These are phyloP conservation scores for Colletotrichum destructivum DNA, from an alignment of 2,329 filamentous ascomycete genomes.

Conservation along the genomic window DNA sequence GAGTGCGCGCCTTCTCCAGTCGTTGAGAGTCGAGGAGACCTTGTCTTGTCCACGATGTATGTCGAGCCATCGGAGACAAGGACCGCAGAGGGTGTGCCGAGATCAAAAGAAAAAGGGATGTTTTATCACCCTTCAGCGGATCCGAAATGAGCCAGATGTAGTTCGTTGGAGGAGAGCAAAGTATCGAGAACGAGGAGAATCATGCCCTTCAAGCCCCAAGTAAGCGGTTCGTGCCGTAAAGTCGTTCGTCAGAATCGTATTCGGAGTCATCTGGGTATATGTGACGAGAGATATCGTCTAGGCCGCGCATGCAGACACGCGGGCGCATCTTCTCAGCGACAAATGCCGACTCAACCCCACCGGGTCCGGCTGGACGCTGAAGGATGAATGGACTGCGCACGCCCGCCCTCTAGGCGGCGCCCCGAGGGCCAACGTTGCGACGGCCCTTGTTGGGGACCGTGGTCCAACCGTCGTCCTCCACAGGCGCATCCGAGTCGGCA, in stretches of 20 bases:
- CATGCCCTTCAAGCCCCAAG: conserved; percentile 38
- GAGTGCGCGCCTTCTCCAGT: conserved; percentile 41
- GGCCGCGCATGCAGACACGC: conserved; percentile 30
- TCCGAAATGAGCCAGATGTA: conserved; percentile 28
- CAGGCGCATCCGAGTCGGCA: conserved; percentile 49
- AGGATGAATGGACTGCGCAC: conserved; percentile 34
- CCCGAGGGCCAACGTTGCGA: conserved; percentile 41
- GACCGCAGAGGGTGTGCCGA: conserved; percentile 39
- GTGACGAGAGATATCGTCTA: conserved; percentile 41
- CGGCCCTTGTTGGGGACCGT: conserved; percentile 60
- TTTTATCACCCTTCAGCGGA: conserved; percentile 29
- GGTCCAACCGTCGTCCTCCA: conserved; percentile 76
- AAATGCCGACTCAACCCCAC: conserved; percentile 31
- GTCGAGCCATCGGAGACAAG: conserved; percentile 21
- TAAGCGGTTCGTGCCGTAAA: conserved; percentile 41
- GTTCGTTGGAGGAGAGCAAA: conserved; percentile 31
- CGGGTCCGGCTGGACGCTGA: conserved; percentile 35
- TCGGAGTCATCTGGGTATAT: conserved; percentile 42
- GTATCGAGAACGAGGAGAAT: conserved; percentile 30
- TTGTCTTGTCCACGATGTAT: conserved; percentile 15
- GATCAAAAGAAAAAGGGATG: conserved; percentile 23
- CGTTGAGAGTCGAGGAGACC: conserved; percentile 40
- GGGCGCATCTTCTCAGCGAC: conserved; percentile 38
- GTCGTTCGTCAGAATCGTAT: conserved; percentile 43
- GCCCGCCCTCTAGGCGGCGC: conserved; percentile 37